Percentiles rank a stretch among this genome's conserved stretches.
Evolutionary conservation across 768 basidiomycete species (phyloP).

Genomic region (Termitomyces heimii): DNA sequence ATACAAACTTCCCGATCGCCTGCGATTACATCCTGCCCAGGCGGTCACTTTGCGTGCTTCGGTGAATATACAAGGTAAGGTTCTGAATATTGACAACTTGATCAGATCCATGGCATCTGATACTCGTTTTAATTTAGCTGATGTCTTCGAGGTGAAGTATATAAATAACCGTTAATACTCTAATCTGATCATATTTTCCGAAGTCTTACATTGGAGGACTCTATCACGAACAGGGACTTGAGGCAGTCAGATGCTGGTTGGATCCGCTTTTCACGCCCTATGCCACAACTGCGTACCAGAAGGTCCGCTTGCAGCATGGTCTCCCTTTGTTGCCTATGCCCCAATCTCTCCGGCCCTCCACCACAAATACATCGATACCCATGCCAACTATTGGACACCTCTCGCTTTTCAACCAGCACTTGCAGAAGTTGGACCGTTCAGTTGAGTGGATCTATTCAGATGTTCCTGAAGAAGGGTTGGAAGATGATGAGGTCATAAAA

Average conservation of each 20-base stretch:
- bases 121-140: constrained; percentile 38
- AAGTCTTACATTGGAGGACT: constrained; percentile 81
- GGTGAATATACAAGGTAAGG: constrained; percentile 62
- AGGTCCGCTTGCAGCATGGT: constrained; percentile 63
- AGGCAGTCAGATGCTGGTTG: constrained; percentile 54
- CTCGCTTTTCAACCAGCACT: constrained; percentile 73
- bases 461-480: constrained; percentile 12
- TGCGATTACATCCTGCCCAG: constrained; percentile 68
- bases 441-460: constrained; percentile 73
- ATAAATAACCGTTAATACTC: neutral
- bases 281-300: constrained; percentile 50
- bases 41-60: constrained; percentile 67
- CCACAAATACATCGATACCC: constrained; percentile 12
- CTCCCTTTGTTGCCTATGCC: constrained; percentile 35
- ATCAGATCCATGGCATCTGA: constrained; percentile 4
- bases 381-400: constrained; percentile 53
- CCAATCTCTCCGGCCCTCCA: constrained; percentile 15
- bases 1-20: constrained; percentile 56
- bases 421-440: constrained; percentile 49
- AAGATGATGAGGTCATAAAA: constrained; percentile 17
- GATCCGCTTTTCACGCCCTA: constrained; percentile 59
- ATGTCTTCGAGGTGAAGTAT: constrained; percentile 67
- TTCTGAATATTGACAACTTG: neutral
- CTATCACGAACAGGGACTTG: constrained; percentile 63
- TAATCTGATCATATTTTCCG: constrained; percentile 2